A percentile compares a stretch with the other conserved stretches of the same genome.
Evolutionary conservation across 495 filamentous ascomycete genomes (phyloP).

Genomic region (Penicillium longicatenatum): DNA sequence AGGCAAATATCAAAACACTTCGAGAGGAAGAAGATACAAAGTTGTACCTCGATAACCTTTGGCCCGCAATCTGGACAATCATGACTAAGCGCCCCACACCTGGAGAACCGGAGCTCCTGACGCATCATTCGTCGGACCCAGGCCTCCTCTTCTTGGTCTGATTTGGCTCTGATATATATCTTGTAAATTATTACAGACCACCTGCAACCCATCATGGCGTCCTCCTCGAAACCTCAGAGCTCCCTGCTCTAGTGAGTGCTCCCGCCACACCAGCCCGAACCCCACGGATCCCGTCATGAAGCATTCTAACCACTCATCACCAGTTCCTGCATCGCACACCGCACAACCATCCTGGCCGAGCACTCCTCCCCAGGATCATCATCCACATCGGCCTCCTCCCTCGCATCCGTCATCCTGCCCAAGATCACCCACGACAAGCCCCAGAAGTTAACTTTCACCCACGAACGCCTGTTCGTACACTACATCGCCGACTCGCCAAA

Average conservation of each 20-base stretch:
- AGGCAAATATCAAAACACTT: too few relatives aligned
- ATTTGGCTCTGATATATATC: too few relatives aligned
- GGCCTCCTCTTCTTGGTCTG: not conserved
- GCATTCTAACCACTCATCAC: conserved; percentile 20
- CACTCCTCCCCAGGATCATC: conserved; percentile 77
- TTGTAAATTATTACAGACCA: too few relatives aligned
- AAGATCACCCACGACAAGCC: conserved; percentile 82
- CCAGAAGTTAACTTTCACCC: conserved; percentile 92
- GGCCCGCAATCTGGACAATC: too few relatives aligned
- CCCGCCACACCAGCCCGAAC: not conserved
- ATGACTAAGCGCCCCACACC: not conserved
- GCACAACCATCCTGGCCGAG: conserved; percentile 88
- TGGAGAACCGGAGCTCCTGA: not conserved
- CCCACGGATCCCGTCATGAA: not conserved
- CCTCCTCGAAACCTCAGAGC: conserved; percentile 73
- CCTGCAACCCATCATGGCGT: conserved; percentile 61
- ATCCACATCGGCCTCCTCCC: conserved; percentile 70
- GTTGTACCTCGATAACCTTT: too few relatives aligned
- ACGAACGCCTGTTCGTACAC: conserved; percentile 89
- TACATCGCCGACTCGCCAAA: conserved; percentile 87
- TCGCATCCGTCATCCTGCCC: conserved; percentile 92
- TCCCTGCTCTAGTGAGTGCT: conserved; percentile 76
- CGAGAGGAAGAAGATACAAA: too few relatives aligned
- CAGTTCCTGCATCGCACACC: conserved; percentile 89
- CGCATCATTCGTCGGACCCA: not conserved